These are phyloP conservation scores for Vicia sativa DNA, from an alignment of 306 rosid genomes.

Conservation along the genomic window DNA sequence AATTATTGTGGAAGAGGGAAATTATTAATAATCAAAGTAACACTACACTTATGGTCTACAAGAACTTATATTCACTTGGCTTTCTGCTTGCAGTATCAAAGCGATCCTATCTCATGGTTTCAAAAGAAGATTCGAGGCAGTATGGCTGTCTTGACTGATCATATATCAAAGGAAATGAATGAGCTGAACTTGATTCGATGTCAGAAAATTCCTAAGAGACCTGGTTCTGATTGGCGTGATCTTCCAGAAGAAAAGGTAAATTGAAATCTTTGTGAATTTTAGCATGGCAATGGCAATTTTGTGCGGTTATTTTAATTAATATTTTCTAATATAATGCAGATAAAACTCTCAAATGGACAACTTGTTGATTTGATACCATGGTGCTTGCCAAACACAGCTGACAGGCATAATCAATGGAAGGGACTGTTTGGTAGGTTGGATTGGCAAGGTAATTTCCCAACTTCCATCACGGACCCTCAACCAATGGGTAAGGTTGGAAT, in stretches of 20 bases:
- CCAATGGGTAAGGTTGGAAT: constrained; percentile 99
- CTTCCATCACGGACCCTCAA: constrained; percentile 95
- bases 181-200: constrained; percentile 88
- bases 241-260: constrained; percentile 91
- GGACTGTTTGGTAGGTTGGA: constrained; percentile 95
- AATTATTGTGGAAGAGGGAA: neutral
- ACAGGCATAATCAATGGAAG: constrained; percentile 97
- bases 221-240: constrained; percentile 96
- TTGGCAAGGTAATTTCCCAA: constrained; percentile 97
- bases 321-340: constrained; percentile 49
- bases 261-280: constrained; percentile 7
- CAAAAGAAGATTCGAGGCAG: constrained; percentile 85
- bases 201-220: constrained; percentile 83
- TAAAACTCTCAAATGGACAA: constrained; percentile 75
- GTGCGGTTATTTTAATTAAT: constrained; percentile 10
- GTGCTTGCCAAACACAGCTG: constrained; percentile 99
- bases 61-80: constrained; percentile 6
- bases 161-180: constrained; percentile 94
- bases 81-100: constrained; percentile 59
- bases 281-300: neutral
- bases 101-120: constrained; percentile 85
- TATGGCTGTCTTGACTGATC: constrained; percentile 75
- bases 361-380: constrained; percentile 89
- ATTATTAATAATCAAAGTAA: neutral
- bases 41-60: neutral